Percentiles rank a stretch among this genome's conserved stretches.
Evolutionary conservation across 176 grass and related monocot genomes (phyloP).

Genomic region (Poa annua): DNA sequence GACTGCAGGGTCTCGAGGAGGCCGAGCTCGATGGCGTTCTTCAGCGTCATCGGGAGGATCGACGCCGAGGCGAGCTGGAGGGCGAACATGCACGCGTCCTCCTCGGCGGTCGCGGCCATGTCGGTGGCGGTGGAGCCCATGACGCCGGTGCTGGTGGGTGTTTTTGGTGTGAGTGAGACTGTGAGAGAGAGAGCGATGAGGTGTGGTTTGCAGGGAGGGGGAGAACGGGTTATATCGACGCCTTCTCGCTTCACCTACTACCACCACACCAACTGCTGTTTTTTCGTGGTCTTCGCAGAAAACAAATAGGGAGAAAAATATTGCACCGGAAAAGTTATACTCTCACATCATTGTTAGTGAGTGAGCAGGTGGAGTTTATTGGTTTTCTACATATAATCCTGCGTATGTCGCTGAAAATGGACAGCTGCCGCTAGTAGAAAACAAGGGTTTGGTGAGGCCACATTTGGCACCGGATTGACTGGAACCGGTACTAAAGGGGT

Average conservation of each 20-base stretch:
- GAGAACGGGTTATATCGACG: slow-evolving; percentile 48
- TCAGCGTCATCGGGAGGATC: slow-evolving; percentile 96
- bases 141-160: not conserved
- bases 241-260: slow-evolving; percentile 47
- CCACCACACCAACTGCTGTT: slow-evolving; percentile 41
- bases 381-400: too few relatives aligned
- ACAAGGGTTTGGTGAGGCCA: too few relatives aligned
- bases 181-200: not conserved
- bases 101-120: slow-evolving; percentile 55
- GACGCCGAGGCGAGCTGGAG: slow-evolving; percentile 76
- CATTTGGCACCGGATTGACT: too few relatives aligned
- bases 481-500: too few relatives aligned
- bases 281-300: not conserved
- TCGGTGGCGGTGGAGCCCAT: slow-evolving; percentile 63
- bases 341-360: not conserved
- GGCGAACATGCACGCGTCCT: slow-evolving; percentile 91
- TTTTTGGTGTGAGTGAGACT: not conserved
- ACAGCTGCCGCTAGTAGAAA: too few relatives aligned
- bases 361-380: not conserved
- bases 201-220: not conserved
- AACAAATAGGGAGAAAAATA: not conserved
- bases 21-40: slow-evolving; percentile 86
- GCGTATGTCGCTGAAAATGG: too few relatives aligned
- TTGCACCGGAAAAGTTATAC: not conserved
- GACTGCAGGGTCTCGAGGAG: slow-evolving; percentile 66